Conservation (phyloP, 2,329 filamentous ascomycete species). For the Alternaria postmessia region DNA sequence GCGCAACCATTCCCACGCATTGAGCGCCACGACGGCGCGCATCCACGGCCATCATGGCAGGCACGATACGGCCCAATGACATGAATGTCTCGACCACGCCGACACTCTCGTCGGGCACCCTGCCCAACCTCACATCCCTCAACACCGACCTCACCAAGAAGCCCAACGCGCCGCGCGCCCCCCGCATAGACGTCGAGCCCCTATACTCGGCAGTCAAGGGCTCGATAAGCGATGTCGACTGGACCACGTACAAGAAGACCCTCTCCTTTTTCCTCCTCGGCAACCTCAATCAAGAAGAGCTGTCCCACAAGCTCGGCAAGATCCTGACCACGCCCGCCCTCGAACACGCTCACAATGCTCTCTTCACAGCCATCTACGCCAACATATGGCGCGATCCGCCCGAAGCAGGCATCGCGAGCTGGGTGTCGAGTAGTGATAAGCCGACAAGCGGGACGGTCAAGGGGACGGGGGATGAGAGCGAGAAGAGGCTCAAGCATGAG, state of each 20-base stretch:
- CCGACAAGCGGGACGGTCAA: conserved; percentile 74
- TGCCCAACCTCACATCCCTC: conserved; percentile 38
- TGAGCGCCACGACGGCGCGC: conserved; percentile 18
- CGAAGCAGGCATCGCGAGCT: conserved; percentile 68
- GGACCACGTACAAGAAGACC: conserved; percentile 67
- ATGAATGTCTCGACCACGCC: conserved; percentile 47
- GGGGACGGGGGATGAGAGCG: conserved; percentile 66
- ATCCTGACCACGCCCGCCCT: conserved; percentile 63
- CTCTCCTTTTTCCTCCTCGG: conserved; percentile 66
- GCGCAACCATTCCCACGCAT: conserved; percentile 18
- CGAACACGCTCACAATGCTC: conserved; percentile 69
- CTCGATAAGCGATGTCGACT: conserved; percentile 64
- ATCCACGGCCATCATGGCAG: conserved; percentile 44
- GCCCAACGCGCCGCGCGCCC: conserved; percentile 59
- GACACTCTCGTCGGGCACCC: conserved; percentile 43
- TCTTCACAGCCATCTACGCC: conserved; percentile 66
- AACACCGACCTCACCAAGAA: conserved; percentile 58
- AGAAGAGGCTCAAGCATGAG: conserved; percentile 70
- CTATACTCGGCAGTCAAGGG: conserved; percentile 68
- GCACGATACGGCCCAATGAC: conserved; percentile 49
- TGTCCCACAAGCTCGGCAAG: conserved; percentile 63
- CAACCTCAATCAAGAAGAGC: conserved; percentile 69
- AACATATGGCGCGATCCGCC: conserved; percentile 68
- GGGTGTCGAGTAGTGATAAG: conserved; percentile 76
- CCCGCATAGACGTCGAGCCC: conserved; percentile 69